Percentiles rank a stretch among this genome's conserved stretches.
Conservation (phyloP, 495 filamentous ascomycete genomes). For the Penicillium macrosclerotiorum region DNA sequence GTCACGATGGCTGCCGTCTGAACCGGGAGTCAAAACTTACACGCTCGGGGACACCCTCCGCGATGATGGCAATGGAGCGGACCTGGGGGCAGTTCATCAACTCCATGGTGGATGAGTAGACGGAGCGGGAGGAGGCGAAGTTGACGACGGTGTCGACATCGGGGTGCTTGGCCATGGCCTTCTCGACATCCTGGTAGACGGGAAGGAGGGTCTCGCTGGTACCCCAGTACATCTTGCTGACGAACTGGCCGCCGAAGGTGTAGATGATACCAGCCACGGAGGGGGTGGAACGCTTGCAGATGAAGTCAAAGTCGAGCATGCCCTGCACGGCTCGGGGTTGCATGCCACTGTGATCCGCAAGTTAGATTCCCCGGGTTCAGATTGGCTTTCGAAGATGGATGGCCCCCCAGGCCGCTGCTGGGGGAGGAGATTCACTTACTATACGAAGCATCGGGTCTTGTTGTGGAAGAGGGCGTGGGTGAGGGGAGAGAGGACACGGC, state of each 20-base stretch:
- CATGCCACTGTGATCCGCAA: constrained; percentile 60
- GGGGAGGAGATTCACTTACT: constrained; percentile 66
- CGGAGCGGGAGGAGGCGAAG: constrained; percentile 97
- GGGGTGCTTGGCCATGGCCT: constrained; percentile 94
- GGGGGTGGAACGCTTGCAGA: constrained; percentile 95
- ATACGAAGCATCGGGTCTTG: constrained; percentile 99
- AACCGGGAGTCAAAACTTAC: no score
- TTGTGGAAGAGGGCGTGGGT: constrained; percentile 92
- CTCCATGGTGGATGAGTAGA: constrained; percentile 97
- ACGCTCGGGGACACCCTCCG: constrained; percentile 97
- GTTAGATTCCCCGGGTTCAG: neutral
- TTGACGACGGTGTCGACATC: constrained; percentile 98
- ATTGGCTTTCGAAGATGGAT: no score
- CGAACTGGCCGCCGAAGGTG: constrained; percentile 99
- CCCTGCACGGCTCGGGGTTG: constrained; percentile 98
- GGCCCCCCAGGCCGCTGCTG: no score
- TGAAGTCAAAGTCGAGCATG: constrained; percentile 99
- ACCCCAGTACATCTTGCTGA: constrained; percentile 99
- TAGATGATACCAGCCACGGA: constrained; percentile 99
- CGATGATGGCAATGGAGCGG: constrained; percentile 97
- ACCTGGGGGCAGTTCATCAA: constrained; percentile 97
- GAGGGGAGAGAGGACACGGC: constrained; percentile 83
- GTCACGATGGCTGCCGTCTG: no score
- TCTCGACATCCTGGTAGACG: constrained; percentile 91
- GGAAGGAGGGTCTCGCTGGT: constrained; percentile 98